Evolutionary conservation across 2,329 filamentous ascomycete genomes (phyloP).

Genomic region (Cadophora sp.): DNA sequence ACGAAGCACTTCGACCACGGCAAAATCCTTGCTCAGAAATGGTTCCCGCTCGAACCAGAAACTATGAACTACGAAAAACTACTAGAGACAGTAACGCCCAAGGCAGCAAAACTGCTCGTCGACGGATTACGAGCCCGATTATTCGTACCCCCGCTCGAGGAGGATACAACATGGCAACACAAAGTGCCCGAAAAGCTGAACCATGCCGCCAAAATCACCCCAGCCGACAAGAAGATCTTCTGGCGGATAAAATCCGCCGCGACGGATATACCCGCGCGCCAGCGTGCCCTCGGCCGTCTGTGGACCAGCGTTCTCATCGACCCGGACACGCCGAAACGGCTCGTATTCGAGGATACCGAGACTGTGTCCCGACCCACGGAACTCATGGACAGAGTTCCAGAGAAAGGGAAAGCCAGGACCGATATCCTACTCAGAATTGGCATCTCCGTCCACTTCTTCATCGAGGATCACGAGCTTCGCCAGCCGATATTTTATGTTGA

Average conservation of each 20-base stretch:
- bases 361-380: conserved; percentile 20
- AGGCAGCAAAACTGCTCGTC: conserved; percentile 76
- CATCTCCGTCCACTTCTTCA: background rate
- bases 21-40: conserved; percentile 74
- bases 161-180: background rate
- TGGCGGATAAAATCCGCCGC: background rate
- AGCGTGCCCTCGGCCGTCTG: conserved; percentile 67
- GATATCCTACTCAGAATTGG: background rate
- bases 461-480: background rate
- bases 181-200: conserved; percentile 39
- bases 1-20: conserved; percentile 80
- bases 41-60: conserved; percentile 56
- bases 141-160: conserved; percentile 66
- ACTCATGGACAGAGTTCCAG: background rate
- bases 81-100: conserved; percentile 60
- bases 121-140: conserved; percentile 65
- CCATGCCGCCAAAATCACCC: conserved; percentile 77
- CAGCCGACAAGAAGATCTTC: conserved; percentile 59
- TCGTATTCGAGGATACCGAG: conserved; percentile 40
- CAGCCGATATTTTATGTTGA: conserved; percentile 26
- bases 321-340: conserved; percentile 32
- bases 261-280: conserved; percentile 26
- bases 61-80: conserved; percentile 57
- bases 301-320: conserved; percentile 60
- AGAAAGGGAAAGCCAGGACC: background rate